Evolutionary conservation across 1,284 basidiomycete genomes (phyloP).

Genomic region (Clitocybe nebularis): DNA sequence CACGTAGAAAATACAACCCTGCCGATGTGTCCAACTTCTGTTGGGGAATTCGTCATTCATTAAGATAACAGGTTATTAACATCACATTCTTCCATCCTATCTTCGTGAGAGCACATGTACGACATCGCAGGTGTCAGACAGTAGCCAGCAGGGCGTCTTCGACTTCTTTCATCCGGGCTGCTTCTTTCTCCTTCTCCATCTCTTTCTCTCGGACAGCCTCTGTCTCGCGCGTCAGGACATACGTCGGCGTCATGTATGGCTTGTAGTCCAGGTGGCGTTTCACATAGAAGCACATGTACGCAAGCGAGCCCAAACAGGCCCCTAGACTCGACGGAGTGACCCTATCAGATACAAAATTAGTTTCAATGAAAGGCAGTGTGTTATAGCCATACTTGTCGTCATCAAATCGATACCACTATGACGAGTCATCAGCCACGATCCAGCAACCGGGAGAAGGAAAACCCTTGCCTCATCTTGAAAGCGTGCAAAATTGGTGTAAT

Average conservation of each 20-base stretch:
- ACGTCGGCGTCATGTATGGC: constrained; percentile 61
- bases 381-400: constrained; percentile 76
- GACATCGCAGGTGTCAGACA: constrained; percentile 14
- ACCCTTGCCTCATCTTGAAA: constrained; percentile 77
- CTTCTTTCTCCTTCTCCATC: constrained; percentile 51
- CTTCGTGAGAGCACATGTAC: constrained; percentile 2
- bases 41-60: too few species aligned
- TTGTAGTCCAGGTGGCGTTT: constrained; percentile 84
- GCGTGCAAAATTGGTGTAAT: constrained; percentile 85
- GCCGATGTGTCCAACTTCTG: background rate
- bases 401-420: constrained; percentile 91
- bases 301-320: constrained; percentile 64
- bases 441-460: constrained; percentile 20
- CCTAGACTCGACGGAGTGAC: constrained; percentile 69
- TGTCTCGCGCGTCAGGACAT: constrained; percentile 64
- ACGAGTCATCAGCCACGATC: constrained; percentile 6
- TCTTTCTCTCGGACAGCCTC: constrained; percentile 66
- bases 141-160: constrained; percentile 58
- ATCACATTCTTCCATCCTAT: constrained; percentile 5
- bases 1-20: background rate
- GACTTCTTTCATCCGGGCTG: constrained; percentile 53
- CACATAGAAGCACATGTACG: constrained; percentile 93
- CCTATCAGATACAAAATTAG: constrained; percentile 31
- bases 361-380: constrained; percentile 2
- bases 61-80: too few species aligned